Base-by-base conservation (phyloP, 768 basidiomycete genomes). In the Boletus speciosus region DNA sequence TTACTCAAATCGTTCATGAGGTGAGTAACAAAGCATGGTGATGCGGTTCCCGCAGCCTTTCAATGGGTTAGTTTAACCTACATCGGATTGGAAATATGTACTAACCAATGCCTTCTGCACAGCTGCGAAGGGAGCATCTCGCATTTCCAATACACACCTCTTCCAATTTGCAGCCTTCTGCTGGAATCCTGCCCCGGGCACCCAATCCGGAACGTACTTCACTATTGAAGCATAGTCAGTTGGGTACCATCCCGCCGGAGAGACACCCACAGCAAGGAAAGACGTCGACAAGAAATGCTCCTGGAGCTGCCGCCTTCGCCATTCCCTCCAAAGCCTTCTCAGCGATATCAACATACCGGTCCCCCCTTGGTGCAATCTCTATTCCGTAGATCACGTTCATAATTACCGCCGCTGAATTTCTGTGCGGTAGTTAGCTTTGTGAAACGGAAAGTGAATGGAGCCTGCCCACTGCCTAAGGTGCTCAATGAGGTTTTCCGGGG, bases 371-470 rank as follows among this genome's bases (percentile, higher is more conserved):
- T 9, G 72, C 64, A 46, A 80, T 73, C 23, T 70, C 64, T 40
- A 82, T 80, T 5, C 80, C 81, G 50, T 81, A 82, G 7, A 74
- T 74, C 4, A 80, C 74, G 21, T 75, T 73, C 79, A 82, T 81
- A 48, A 81, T 81, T 5, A 76, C 72, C 43, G 78, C 76, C 5
- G 77, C 80, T 19, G 79, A 69, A 52, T 78, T 78, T 34, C 79
- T 82, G 58, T 11, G 49, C 16, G 5, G n/a, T 11, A 6, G 40
- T 52, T 25, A 52, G 55, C 51, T 5, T 40, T n/a, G 16, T 36
- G 35, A 35, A 35, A 38, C 4, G 23, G 32, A 49, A 38, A 35
- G 1, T n/a, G 6, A 32, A 45, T 21, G 21, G 9, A 27, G 15
- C 4, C 56, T 48, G 21, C 76, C 70, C 58, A 81, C 81, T 77